Evolutionary conservation across 2,329 filamentous ascomycete species (phyloP), one percentile per base, ranked within the genome.

Genomic region (Onygena corvina): DNA sequence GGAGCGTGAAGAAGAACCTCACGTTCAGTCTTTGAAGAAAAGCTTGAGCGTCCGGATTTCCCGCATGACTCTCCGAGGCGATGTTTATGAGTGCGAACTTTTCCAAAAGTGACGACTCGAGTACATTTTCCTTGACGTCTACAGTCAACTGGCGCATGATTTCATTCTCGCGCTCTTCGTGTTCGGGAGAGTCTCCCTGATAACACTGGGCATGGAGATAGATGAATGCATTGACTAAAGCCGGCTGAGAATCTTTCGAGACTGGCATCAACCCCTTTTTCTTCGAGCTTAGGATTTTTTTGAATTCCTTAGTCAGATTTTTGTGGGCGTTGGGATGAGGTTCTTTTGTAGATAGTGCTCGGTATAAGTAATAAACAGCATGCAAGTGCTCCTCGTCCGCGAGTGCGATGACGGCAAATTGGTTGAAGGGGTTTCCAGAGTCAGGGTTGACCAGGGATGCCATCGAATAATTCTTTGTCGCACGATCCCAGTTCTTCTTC

Each of bases 81-180:
- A 96, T 84, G 59, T 93, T 96, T 57, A 90, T 80, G 38, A 95
- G 71, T 4, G 86, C 77, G 65, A 95, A 83, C 62, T 88, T 92
- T 54, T 85, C 76, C 23, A 95, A 64, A 9, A 79, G 75, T 9
- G 74, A 74, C 5, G 33, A 38, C 38, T 81, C 77, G 45, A 83
- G 73, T 1, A 77, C 75, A 7, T 80, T 75, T 53, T 81, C 78
- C 61, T 84, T 87, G 23, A 92, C 71, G 25, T 86, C 79, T 56
- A 84, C 76, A 44, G 81, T 76, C 31, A 94, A 70, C 46, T 88
- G 83, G 57, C 83, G 81, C 52, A 94, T 72, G 9, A 96, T 84
- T 63, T 94, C 87, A 51, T 80, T 80, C 65, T 95, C 89, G 23
- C 95, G 71, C 62, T 94, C 88, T 48, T 83, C 77, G 55, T 88